phyloP scores from a whole-genome alignment of 495 filamentous ascomycete species.

The Hypomontagnella submonticulosa region DNA sequence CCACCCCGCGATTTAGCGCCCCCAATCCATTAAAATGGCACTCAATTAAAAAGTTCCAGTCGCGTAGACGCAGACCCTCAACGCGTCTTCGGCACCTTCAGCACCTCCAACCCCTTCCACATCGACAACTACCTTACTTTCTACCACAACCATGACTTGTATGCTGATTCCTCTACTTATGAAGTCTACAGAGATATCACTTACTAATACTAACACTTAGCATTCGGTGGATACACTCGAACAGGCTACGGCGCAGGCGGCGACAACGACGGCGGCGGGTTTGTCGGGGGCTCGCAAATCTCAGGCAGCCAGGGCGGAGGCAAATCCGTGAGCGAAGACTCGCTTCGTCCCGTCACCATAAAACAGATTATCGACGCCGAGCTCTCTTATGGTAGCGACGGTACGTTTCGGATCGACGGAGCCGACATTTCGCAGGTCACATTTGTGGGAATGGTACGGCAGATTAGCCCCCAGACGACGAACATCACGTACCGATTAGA shows the following conservation, averaged over 20 bases:
- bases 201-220: conserved; percentile 32
- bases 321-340: conserved; percentile 65
- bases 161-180: conserved; percentile 7
- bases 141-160: conserved; percentile 42
- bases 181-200: neutral
- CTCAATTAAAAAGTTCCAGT: conserved; percentile 39
- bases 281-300: conserved; percentile 55
- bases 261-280: conserved; percentile 59
- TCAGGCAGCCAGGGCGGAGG: conserved; percentile 53
- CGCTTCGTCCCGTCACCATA: conserved; percentile 90
- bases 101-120: neutral
- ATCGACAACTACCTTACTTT: conserved; percentile 1
- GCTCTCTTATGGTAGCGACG: conserved; percentile 76
- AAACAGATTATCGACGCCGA: conserved; percentile 89
- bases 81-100: conserved; percentile 37
- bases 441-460: conserved; percentile 89
- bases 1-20: conserved; percentile 43
- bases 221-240: conserved; percentile 55
- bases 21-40: conserved; percentile 4
- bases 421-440: conserved; percentile 73
- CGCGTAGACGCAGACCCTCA: conserved; percentile 35
- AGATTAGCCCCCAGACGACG: conserved; percentile 85
- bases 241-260: conserved; percentile 54
- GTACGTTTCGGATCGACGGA: conserved; percentile 80
- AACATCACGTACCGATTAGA: conserved; percentile 93